Conservation (phyloP, 2,329 filamentous ascomycete genomes). For the Bipolaris sorokiniana region DNA sequence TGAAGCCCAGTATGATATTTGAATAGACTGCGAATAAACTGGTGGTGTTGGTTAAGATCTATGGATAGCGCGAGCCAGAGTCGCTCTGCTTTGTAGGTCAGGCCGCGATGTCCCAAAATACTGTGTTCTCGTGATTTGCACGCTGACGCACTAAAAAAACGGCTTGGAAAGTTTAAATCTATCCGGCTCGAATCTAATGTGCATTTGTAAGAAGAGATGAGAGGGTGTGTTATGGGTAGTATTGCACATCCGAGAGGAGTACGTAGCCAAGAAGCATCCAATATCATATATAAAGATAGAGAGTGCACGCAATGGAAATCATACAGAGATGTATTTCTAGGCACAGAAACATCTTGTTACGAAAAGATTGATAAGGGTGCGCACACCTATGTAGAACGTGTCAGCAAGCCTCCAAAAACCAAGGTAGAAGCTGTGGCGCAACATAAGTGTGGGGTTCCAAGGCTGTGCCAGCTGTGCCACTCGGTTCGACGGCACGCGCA, state of each 20-base stretch:
- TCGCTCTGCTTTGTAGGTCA: constrained; percentile 11
- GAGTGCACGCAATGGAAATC: neutral
- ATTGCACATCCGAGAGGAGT: neutral
- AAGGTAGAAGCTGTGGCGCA: constrained; percentile 8
- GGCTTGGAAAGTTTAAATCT: constrained; percentile 1
- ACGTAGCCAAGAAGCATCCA: constrained; percentile 8
- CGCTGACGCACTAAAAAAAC: constrained; percentile 16
- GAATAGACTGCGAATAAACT: neutral
- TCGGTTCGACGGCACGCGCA: constrained; percentile 20
- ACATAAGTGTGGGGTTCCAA: constrained; percentile 6
- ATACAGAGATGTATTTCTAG: neutral
- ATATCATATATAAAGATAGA: neutral
- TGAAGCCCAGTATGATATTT: constrained; percentile 4
- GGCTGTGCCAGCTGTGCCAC: constrained; percentile 3
- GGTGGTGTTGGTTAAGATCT: neutral
- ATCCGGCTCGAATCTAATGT: neutral
- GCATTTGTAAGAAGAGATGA: neutral
- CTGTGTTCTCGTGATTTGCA: constrained; percentile 14
- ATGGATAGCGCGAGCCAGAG: constrained; percentile 1
- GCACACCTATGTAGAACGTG: constrained; percentile 4
- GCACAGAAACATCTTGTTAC: neutral
- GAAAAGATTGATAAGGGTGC: neutral
- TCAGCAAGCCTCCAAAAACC: constrained; percentile 1
- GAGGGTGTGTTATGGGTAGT: neutral
- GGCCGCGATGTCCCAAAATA: constrained; percentile 20